phyloP scores from a whole-genome alignment of 1,139 yeast species.

The Pichia sp. region DNA sequence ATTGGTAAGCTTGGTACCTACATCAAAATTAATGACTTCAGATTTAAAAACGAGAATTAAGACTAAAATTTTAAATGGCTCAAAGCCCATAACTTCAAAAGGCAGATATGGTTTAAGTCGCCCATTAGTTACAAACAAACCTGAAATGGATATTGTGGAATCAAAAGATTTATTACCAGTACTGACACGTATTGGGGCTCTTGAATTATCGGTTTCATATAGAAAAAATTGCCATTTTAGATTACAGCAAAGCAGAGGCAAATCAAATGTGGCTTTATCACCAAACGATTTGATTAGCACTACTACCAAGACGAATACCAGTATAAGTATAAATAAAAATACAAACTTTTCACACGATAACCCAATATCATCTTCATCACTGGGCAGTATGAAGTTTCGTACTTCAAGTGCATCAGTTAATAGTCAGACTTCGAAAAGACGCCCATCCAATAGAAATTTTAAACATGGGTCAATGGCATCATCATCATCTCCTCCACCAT shows the following conservation, averaged over 20 bases:
- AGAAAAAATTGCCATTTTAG: slow-evolving; percentile 64
- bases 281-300: not conserved
- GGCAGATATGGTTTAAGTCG: slow-evolving; percentile 83
- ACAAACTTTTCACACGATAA: not conserved
- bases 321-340: not conserved
- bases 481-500: slow-evolving; percentile 37
- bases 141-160: slow-evolving; percentile 9
- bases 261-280: not conserved
- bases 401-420: slow-evolving; percentile 19
- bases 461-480: slow-evolving; percentile 54
- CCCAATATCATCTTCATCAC: slow-evolving; percentile 5
- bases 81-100: slow-evolving; percentile 67
- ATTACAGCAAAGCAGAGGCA: slow-evolving; percentile 25
- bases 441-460: slow-evolving; percentile 36
- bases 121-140: slow-evolving; percentile 37
- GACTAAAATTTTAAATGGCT: slow-evolving; percentile 67
- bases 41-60: slow-evolving; percentile 37
- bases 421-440: slow-evolving; percentile 21
- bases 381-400: slow-evolving; percentile 16
- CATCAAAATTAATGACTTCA: slow-evolving; percentile 45
- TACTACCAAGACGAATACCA: not conserved
- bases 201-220: slow-evolving; percentile 72
- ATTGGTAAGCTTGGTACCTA: slow-evolving; percentile 62
- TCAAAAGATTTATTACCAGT: slow-evolving; percentile 53
- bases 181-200: slow-evolving; percentile 64